Evolutionary conservation across 2,329 filamentous ascomycete species (phyloP).

Genomic region (Neofusicoccum laricinum): DNA sequence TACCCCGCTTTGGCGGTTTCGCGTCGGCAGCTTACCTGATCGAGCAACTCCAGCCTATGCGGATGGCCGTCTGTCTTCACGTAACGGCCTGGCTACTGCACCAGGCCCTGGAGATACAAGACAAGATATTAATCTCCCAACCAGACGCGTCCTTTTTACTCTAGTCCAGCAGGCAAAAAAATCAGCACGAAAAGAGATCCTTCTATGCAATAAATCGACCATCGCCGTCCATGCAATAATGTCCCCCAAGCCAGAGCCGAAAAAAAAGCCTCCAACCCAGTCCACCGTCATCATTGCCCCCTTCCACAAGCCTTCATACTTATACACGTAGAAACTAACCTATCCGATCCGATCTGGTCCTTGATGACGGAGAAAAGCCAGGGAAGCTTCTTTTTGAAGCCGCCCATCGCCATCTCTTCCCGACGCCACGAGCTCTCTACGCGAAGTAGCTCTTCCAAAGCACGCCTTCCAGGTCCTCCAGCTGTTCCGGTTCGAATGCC

Average conservation of each 20-base stretch:
- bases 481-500: slow-evolving; percentile 84
- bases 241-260: not conserved
- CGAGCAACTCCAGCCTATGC: not conserved
- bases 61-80: too few relatives aligned
- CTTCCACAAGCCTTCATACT: too few relatives aligned
- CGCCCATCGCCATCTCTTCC: not conserved
- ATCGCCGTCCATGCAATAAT: not conserved
- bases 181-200: not conserved
- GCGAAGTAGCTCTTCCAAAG: slow-evolving; percentile 99
- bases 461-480: slow-evolving; percentile 93
- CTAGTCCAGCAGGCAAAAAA: not conserved
- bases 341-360: not conserved
- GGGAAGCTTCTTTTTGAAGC: not conserved
- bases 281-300: too few relatives aligned
- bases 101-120: too few relatives aligned
- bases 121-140: too few relatives aligned
- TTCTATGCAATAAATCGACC: not conserved
- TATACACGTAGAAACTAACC: not conserved
- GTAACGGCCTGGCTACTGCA: too few relatives aligned
- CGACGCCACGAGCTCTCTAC: slow-evolving; percentile 35
- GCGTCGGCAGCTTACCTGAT: not conserved
- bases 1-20: not conserved
- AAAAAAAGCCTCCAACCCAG: not conserved
- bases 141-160: not conserved
- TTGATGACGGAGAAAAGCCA: not conserved